Evolutionary conservation across 441 rosid species (phyloP), one percentile per base, ranked within the genome.

Genomic region (Pelargonium citronellum): DNA sequence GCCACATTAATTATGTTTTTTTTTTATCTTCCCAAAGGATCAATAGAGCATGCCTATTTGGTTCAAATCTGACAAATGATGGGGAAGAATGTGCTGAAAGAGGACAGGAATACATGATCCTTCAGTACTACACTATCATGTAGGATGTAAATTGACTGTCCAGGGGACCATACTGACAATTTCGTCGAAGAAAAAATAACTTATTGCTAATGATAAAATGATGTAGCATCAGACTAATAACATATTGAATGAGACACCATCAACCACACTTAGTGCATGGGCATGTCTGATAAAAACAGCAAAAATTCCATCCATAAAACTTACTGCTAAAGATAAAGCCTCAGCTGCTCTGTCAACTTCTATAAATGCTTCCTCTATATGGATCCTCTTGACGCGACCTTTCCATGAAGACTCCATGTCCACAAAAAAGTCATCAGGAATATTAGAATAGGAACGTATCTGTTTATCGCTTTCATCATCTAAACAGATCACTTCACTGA

Each of bases 371-470:
- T 87, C 80, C 73, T 88, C 86, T 68, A 92, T 76, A 74, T 95
- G 99, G 63, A 87, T 78, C 79, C 85, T 87, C 80, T 90, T 95
- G 37, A 95, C 85, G 37, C 95, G 96, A 20, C 91, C 88, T 79
- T 84, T 85, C 98, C 99, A 95, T 27, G 89, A 78, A 73, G 86
- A 88, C 73, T 95, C 97, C 91, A 95, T 85, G 83, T 92, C 98
- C 74, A 85, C 90, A 66, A 95, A 92, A 85, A 95, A 92, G 13
- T 92, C 99, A 75, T 79, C 72, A 0, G 99, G 97, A 73, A 95
- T 77, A 63, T 68, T 75, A 64, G 80, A 77, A 66, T 53, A 74
- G 22, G 79, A 79, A 67, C 84, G 81, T 37, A 77, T 77, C 61
- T 74, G 82, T 75, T 83, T 86, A 69, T 89, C 92, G 68, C 68